A percentile compares a stretch with the other conserved stretches of the same genome.
Conservation (phyloP, 2,329 filamentous ascomycete species). For the Hymenoscyphus fructigenus region DNA sequence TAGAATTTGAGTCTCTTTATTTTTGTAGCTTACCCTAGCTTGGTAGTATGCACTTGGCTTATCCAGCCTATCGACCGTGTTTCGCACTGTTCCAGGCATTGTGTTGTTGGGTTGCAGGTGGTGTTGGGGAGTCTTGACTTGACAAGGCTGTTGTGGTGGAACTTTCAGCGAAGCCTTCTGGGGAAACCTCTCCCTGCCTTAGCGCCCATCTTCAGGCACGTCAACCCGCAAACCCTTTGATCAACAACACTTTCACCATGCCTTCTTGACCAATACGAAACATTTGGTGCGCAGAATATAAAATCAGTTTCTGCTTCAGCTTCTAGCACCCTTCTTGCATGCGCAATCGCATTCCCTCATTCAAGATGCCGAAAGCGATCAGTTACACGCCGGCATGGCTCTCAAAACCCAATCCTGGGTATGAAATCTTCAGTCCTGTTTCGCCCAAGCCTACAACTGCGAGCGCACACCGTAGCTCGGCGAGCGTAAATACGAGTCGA, state of each 20-base stretch:
- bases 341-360: conserved; percentile 16
- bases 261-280: conserved; percentile 14
- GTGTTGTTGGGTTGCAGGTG: conserved; percentile 21
- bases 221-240: conserved; percentile 20
- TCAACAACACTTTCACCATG: conserved; percentile 23
- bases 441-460: conserved; percentile 38
- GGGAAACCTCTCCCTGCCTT: conserved; percentile 22
- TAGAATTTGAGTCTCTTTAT: neutral
- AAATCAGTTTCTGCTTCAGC: conserved; percentile 20
- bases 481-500: conserved; percentile 25
- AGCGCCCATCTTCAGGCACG: conserved; percentile 22
- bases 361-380: conserved; percentile 78
- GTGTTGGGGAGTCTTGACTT: neutral
- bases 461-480: conserved; percentile 16
- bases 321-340: conserved; percentile 15
- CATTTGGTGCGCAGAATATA: conserved; percentile 17
- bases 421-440: conserved; percentile 67
- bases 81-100: conserved; percentile 44
- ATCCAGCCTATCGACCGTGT: conserved; percentile 89
- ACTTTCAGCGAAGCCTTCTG: conserved; percentile 15
- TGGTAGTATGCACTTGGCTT: conserved; percentile 92
- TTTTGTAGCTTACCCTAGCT: conserved; percentile 61
- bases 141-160: conserved; percentile 10
- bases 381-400: conserved; percentile 88
- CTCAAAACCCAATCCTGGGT: conserved; percentile 71